Base-by-base conservation (phyloP, 768 basidiomycete genomes). In the Russula vinacea region DNA sequence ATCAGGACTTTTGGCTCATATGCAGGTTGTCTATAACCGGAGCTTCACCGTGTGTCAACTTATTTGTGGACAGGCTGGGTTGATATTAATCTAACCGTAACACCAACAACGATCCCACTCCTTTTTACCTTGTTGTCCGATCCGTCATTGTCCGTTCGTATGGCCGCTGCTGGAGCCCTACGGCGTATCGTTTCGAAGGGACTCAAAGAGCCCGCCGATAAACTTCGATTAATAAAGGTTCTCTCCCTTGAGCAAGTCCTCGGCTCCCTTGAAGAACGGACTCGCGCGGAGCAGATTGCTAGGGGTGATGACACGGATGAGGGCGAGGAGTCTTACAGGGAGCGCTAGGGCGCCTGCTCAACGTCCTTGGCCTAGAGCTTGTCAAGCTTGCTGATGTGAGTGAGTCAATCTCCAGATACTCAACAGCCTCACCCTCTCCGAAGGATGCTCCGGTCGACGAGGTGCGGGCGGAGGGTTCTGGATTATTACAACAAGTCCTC, bases 81-180 rank as follows among this genome's bases (percentile, higher is more conserved):
- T 69, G 97, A 99, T 72, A 95, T 99, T 69, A 94, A 93, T 71
- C 79, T 98, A 67, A 94, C 97, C 14, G 89, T 99, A 64, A 98
- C 95, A 1, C 92, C 90, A 14, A 84, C 83, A 16, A 93, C 95
- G 2, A 84, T 98, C 39, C 87, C 89, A 6, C 78, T 98, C 40
- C 81, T 97, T 50, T 94, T 95, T 73, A 84, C 81, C 42, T 80
- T 97, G 45, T 83, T 98, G 44, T 87, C 88, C 17, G 89, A 94
- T 71, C 76, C 83, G 0, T 87, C 88, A 13, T 74, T 93, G 33
- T 82, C 89, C 3, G 87, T 98, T 69, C 90, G 94, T 35, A 77
- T 94, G 35, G 89, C 94, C 1, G 86, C 95, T 2, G 88, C 88
- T 22, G 82, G 81, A n/a, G 83, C 94, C 2, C 76, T 98, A 54